phyloP scores from a whole-genome alignment of 192 early-diverging fungal species.

The Haplosporangium gracile region DNA sequence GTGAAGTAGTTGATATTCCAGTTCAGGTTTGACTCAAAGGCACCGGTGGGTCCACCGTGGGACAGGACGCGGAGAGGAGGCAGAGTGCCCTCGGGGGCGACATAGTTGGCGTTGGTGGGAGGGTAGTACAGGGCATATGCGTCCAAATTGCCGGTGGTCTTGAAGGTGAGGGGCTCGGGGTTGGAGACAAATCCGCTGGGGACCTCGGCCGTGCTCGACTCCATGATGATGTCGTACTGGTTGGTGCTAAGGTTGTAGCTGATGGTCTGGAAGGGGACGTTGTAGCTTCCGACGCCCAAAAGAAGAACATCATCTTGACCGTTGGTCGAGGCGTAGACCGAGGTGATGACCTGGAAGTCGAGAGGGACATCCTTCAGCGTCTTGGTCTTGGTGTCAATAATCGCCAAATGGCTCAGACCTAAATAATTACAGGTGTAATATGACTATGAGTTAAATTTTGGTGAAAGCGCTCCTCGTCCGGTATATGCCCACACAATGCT shows the following conservation, averaged over 20 bases:
- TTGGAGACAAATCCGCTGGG: slow-evolving; percentile 70
- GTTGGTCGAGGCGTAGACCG: slow-evolving; percentile 18
- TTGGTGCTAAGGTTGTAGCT: slow-evolving; percentile 50
- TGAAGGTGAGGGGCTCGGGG: slow-evolving; percentile 71
- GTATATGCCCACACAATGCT: no score
- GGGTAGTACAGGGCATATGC: slow-evolving; percentile 73
- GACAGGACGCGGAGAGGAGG: slow-evolving; percentile 79
- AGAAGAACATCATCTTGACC: slow-evolving; percentile 42
- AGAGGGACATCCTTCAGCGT: slow-evolving; percentile 42
- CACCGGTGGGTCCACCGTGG: slow-evolving; percentile 81
- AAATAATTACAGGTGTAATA: neutral
- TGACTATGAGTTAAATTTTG: neutral
- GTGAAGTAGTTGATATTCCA: slow-evolving; percentile 80
- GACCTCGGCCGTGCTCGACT: slow-evolving; percentile 41
- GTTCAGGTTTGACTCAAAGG: slow-evolving; percentile 55
- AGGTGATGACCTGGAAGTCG: slow-evolving; percentile 38
- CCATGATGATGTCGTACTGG: slow-evolving; percentile 37
- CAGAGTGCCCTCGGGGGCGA: slow-evolving; percentile 61
- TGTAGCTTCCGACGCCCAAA: slow-evolving; percentile 42
- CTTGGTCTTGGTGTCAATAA: slow-evolving; percentile 41
- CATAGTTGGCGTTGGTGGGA: slow-evolving; percentile 72
- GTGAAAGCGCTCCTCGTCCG: no score
- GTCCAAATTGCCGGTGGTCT: slow-evolving; percentile 62
- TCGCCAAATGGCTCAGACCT: slow-evolving; percentile 24
- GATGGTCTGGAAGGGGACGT: slow-evolving; percentile 30